A percentile compares a stretch with the other conserved stretches of the same genome.
phyloP scores from a whole-genome alignment of 1,139 yeast genomes.

The Waltiozyma sp. region DNA sequence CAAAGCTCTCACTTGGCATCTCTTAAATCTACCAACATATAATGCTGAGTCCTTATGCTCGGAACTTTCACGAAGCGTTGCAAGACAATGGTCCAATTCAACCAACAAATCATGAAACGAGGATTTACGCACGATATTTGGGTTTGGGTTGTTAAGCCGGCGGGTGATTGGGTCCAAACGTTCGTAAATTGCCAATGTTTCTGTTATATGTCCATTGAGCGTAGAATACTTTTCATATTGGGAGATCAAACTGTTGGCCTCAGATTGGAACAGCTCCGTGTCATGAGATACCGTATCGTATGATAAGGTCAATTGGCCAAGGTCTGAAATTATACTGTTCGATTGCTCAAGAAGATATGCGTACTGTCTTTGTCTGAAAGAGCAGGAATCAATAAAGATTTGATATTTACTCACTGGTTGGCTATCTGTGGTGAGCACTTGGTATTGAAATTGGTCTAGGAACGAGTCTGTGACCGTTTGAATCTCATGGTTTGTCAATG shows the following conservation, averaged over 20 bases:
- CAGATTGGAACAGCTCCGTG: slow-evolving; percentile 52
- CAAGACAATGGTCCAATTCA: slow-evolving; percentile 50
- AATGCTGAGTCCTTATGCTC: slow-evolving; percentile 60
- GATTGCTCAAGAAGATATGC: slow-evolving; percentile 30
- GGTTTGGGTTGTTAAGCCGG: slow-evolving; percentile 59
- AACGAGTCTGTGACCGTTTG: slow-evolving; percentile 25
- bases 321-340: slow-evolving; percentile 28
- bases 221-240: slow-evolving; percentile 36
- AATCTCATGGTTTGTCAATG: slow-evolving; percentile 29
- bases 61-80: slow-evolving; percentile 31
- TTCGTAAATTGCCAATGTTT: slow-evolving; percentile 52
- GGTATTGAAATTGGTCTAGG: slow-evolving; percentile 26
- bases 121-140: slow-evolving; percentile 47
- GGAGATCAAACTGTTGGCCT: slow-evolving; percentile 42
- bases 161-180: slow-evolving; percentile 60
- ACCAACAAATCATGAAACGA: slow-evolving; percentile 42
- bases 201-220: slow-evolving; percentile 38
- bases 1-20: slow-evolving; percentile 75
- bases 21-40: slow-evolving; percentile 66
- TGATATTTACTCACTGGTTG: slow-evolving; percentile 23
- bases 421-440: slow-evolving; percentile 14
- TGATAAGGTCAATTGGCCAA: slow-evolving; percentile 35
- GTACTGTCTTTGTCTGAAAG: slow-evolving; percentile 22
- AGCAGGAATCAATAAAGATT: slow-evolving; percentile 33
- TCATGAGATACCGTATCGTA: slow-evolving; percentile 48